Evolutionary conservation across 192 early-diverging fungal genomes (phyloP).

Genomic region (Rhizoclosmatium sp.): DNA sequence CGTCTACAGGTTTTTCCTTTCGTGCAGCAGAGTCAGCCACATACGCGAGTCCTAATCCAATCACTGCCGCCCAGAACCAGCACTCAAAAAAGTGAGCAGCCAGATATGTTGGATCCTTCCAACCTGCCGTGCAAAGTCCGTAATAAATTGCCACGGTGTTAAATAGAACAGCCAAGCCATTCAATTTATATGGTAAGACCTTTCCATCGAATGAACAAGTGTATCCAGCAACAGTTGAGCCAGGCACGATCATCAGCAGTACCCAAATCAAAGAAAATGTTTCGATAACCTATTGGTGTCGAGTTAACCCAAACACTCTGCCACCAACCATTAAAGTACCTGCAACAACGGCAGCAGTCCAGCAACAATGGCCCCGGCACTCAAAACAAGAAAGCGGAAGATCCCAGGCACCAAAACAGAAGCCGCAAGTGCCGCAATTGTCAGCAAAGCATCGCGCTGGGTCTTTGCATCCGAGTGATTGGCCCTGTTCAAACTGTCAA

Average conservation of each 20-base stretch:
- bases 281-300: slow-evolving; percentile 3
- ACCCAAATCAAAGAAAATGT: slow-evolving; percentile 3
- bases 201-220: slow-evolving; percentile 24
- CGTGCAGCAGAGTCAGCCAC: not conserved
- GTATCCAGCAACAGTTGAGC: slow-evolving; percentile 6
- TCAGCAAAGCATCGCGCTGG: not conserved
- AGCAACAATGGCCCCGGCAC: not conserved
- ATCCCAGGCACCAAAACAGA: not conserved
- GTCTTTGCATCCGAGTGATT: not conserved
- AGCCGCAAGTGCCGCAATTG: not conserved
- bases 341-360: not conserved
- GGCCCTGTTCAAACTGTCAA: no score
- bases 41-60: slow-evolving; percentile 13
- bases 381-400: not conserved
- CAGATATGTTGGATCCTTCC: slow-evolving; percentile 28
- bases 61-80: slow-evolving; percentile 25
- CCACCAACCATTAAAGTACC: not conserved
- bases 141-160: not conserved
- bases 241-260: slow-evolving; percentile 14
- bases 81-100: slow-evolving; percentile 23
- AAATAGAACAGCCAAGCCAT: slow-evolving; percentile 34
- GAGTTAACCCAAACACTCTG: not conserved
- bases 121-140: not conserved
- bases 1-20: slow-evolving; percentile 16
- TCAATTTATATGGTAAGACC: slow-evolving; percentile 16